phyloP scores from a whole-genome alignment of 208 protist species.

The Trypanosoma vivax region DNA sequence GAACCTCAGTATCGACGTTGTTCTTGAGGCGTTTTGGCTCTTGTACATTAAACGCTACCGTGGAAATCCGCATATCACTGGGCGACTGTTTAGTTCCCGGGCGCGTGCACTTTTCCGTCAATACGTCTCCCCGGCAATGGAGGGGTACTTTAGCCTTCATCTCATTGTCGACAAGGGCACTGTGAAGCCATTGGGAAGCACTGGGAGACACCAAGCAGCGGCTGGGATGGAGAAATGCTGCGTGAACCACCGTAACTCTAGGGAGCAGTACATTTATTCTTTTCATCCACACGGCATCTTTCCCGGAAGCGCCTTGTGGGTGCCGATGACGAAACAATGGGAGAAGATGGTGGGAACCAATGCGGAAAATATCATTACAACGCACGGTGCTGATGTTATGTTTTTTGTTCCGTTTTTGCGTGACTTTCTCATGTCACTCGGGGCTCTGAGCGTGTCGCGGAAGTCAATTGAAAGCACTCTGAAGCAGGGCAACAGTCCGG shows the following conservation, averaged over 20 bases:
- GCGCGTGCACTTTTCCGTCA: constrained; percentile 34
- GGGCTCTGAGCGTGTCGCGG: constrained; percentile 37
- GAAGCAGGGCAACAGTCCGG: constrained; percentile 26
- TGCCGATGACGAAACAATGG: constrained; percentile 34
- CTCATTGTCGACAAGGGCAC: constrained; percentile 22
- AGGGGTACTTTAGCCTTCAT: constrained; percentile 52
- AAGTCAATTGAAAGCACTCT: constrained; percentile 41
- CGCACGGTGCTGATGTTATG: constrained; percentile 53
- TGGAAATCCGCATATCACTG: constrained; percentile 50
- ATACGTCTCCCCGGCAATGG: constrained; percentile 51
- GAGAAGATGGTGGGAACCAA: constrained; percentile 31
- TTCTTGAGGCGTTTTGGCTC: constrained; percentile 48
- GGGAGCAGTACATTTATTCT: constrained; percentile 61
- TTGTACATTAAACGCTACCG: constrained; percentile 57
- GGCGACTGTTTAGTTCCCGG: constrained; percentile 28
- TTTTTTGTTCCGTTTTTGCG: constrained; percentile 63
- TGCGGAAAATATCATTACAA: constrained; percentile 26
- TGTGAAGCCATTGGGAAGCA: neutral
- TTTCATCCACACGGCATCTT: constrained; percentile 78
- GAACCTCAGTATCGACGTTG: constrained; percentile 35
- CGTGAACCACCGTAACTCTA: constrained; percentile 43
- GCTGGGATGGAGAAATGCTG: neutral
- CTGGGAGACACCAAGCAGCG: no score
- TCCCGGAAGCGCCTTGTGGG: constrained; percentile 41
- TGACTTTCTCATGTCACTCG: constrained; percentile 39